phyloP scores from a whole-genome alignment of 192 early-diverging fungal genomes.

The Neocallimastix lanati region DNA sequence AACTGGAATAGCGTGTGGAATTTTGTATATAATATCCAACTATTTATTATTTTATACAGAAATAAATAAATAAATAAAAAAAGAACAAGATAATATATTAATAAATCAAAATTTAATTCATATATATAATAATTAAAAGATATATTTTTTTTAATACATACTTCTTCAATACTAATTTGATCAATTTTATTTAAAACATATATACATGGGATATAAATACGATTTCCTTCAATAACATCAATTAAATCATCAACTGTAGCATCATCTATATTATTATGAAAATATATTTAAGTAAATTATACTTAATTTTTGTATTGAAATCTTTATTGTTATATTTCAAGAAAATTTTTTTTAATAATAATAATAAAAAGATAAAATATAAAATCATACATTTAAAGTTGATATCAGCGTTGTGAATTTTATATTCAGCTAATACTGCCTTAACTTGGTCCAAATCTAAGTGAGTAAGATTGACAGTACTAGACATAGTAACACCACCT shows the following conservation, averaged over 20 bases:
- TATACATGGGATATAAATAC: conserved; percentile 87
- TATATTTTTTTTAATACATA: background rate
- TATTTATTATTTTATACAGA: conserved; percentile 16
- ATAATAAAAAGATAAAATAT: no score
- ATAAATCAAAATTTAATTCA: no score
- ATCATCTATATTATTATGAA: background rate
- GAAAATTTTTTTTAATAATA: no score
- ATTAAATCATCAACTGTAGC: conserved; percentile 64
- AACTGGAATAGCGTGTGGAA: conserved; percentile 27
- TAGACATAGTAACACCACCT: conserved; percentile 89
- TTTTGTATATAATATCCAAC: conserved; percentile 88
- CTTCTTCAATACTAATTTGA: conserved; percentile 78
- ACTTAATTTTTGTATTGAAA: no score
- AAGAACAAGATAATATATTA: no score
- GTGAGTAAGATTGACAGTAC: conserved; percentile 74
- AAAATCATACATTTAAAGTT: conserved; percentile 62
- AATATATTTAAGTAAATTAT: no score
- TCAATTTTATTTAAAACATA: conserved; percentile 99
- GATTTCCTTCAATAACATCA: conserved; percentile 86
- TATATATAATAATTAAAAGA: no score
- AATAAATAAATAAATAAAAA: no score
- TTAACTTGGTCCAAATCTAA: conserved; percentile 79
- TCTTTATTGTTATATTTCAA: no score
- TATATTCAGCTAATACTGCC: conserved; percentile 85
- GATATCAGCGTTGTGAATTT: conserved; percentile 92